Conservation (phyloP, 495 filamentous ascomycete genomes). For the Penicillium cosmopolitanum region DNA sequence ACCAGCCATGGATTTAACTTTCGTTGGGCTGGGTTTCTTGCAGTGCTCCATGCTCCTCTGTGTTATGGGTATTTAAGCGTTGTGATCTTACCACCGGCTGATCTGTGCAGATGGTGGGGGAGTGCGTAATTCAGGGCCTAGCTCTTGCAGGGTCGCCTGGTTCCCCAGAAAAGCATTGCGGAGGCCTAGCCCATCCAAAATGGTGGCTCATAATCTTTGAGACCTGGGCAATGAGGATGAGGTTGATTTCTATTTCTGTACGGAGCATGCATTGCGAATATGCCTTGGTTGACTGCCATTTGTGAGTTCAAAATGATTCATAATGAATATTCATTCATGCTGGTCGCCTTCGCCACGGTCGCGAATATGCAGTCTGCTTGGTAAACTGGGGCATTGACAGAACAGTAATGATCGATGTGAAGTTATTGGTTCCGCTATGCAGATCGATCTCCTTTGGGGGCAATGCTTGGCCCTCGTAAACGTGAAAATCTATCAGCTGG, state of each 20-base stretch:
- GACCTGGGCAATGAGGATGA: not conserved
- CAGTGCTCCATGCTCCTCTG: not conserved
- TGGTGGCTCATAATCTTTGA: not conserved
- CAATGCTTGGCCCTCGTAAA: slow-evolving; percentile 5
- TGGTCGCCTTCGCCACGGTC: not conserved
- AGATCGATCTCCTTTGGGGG: slow-evolving; percentile 3
- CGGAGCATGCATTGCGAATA: not conserved
- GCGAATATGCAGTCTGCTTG: not conserved
- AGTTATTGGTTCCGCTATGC: not conserved
- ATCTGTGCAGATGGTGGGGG: slow-evolving; percentile 14
- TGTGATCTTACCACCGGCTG: slow-evolving; percentile 7
- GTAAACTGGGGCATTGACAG: not conserved
- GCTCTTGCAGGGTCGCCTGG: not conserved
- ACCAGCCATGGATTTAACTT: not conserved
- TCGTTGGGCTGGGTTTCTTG: not conserved
- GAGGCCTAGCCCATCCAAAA: not conserved
- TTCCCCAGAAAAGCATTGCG: slow-evolving; percentile 2
- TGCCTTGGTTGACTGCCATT: slow-evolving; percentile 1
- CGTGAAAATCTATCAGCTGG: not conserved
- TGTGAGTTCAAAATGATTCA: not conserved
- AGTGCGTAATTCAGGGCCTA: not conserved
- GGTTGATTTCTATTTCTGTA: not conserved
- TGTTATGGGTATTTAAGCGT: not conserved
- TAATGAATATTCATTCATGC: not conserved
- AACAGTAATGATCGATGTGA: not conserved